Conservation (phyloP, 2,329 filamentous ascomycete species). For the Diaporthe sp. region DNA sequence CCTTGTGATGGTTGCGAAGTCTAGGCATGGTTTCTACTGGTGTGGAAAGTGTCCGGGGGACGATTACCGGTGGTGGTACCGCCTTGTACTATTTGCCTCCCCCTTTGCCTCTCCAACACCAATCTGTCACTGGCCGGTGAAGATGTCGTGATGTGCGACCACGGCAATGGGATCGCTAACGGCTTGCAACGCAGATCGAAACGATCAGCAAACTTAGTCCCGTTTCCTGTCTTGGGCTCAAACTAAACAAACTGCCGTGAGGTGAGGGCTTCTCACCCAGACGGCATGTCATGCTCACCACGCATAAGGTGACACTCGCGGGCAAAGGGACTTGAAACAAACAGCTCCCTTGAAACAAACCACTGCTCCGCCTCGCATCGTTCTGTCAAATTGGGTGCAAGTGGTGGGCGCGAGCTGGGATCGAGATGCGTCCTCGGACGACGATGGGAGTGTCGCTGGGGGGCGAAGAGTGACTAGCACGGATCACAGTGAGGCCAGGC, state of each 20-base stretch:
- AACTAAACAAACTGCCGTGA: slow-evolving; percentile 18
- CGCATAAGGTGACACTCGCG: slow-evolving; percentile 13
- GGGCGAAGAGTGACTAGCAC: slow-evolving; percentile 5
- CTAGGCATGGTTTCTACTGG: slow-evolving; percentile 13
- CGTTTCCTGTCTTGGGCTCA: not conserved
- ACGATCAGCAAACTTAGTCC: slow-evolving; percentile 21
- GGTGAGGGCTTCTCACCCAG: not conserved
- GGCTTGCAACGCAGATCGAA: slow-evolving; percentile 27
- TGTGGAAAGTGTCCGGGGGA: slow-evolving; percentile 2
- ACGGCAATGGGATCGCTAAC: slow-evolving; percentile 11
- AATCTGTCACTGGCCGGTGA: not conserved
- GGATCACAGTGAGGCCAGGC: slow-evolving; percentile 15
- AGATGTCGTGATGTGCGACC: slow-evolving; percentile 9
- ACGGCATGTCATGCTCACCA: not conserved
- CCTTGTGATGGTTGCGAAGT: slow-evolving; percentile 14
- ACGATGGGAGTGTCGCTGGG: not conserved
- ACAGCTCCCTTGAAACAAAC: slow-evolving; percentile 37
- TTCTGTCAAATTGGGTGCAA: slow-evolving; percentile 13
- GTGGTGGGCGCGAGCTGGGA: not conserved
- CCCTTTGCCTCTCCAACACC: not conserved
- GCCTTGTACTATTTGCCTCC: not conserved
- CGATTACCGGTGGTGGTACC: not conserved
- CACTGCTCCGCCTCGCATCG: slow-evolving; percentile 20
- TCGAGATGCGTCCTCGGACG: slow-evolving; percentile 24
- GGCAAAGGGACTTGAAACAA: slow-evolving; percentile 31